Evolutionary conservation across 2,329 filamentous ascomycete genomes (phyloP).

Genomic region (Diplocarpon mali): DNA sequence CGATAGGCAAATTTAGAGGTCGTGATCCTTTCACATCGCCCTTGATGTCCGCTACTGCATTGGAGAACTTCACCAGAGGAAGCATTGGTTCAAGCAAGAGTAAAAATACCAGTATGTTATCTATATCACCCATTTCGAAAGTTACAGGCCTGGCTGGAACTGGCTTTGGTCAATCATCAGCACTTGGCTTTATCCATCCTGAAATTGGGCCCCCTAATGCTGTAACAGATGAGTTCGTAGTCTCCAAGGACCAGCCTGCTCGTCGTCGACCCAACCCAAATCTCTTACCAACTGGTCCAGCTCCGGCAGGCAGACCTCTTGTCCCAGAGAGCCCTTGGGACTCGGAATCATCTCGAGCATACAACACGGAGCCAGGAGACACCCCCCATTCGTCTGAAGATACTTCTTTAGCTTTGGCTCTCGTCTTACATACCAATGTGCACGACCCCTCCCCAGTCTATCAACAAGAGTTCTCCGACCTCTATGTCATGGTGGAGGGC

Average conservation of each 20-base stretch:
- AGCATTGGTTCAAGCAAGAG: not conserved
- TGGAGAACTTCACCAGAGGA: not conserved
- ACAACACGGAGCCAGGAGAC: conserved; percentile 4
- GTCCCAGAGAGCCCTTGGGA: not conserved
- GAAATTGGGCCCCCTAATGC: not conserved
- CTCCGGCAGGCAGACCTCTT: not conserved
- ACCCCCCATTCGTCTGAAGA: not conserved
- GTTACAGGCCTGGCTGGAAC: not conserved
- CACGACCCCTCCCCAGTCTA: conserved; percentile 10
- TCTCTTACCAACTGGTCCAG: not conserved
- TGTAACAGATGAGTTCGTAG: not conserved
- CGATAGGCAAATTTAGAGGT: too few relatives aligned
- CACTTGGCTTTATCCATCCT: not conserved
- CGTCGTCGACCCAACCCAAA: not conserved
- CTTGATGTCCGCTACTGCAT: conserved; percentile 1
- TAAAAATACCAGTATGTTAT: not conserved
- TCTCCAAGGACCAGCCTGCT: not conserved
- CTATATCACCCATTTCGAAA: not conserved
- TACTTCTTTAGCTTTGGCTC: conserved; percentile 4
- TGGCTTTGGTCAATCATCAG: not conserved
- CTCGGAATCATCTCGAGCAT: not conserved
- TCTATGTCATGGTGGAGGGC: conserved; percentile 20
- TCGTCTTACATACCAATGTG: conserved; percentile 4
- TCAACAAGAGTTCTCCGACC: conserved; percentile 7
- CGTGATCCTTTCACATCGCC: conserved; percentile 17